A percentile compares a stretch with the other conserved stretches of the same genome.
phyloP scores from a whole-genome alignment of 2,329 filamentous ascomycete species.

The Trichoderma pleuroti region DNA sequence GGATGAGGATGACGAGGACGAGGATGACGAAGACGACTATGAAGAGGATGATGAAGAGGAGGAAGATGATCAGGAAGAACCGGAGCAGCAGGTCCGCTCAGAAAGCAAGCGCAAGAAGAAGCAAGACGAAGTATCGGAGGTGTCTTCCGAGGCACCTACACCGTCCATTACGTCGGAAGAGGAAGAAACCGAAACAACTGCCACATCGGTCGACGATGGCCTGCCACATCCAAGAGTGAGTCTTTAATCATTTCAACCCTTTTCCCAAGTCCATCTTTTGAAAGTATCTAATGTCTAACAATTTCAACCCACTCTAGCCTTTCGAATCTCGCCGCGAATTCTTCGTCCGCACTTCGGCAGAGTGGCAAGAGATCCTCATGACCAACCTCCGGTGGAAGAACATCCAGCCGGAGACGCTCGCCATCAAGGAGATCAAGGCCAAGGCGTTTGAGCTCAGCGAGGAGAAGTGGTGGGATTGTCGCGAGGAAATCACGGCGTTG shows the following conservation, averaged over 20 bases:
- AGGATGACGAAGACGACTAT: slow-evolving; percentile 59
- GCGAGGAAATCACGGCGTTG: slow-evolving; percentile 85
- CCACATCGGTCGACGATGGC: slow-evolving; percentile 64
- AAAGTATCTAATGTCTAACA: neutral
- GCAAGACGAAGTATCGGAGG: slow-evolving; percentile 42
- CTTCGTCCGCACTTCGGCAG: slow-evolving; percentile 79
- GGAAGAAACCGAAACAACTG: slow-evolving; percentile 46
- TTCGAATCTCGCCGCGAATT: slow-evolving; percentile 92
- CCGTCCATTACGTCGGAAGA: slow-evolving; percentile 37
- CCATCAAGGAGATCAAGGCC: slow-evolving; percentile 88
- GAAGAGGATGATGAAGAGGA: slow-evolving; percentile 54
- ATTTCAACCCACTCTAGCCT: slow-evolving; percentile 48
- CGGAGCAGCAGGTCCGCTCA: slow-evolving; percentile 46
- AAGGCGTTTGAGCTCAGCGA: slow-evolving; percentile 87
- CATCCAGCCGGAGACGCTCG: slow-evolving; percentile 62
- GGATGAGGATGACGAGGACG: slow-evolving; percentile 53
- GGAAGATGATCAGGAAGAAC: slow-evolving; percentile 50
- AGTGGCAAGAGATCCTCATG: slow-evolving; percentile 88
- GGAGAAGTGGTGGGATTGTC: slow-evolving; percentile 97
- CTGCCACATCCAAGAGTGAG: slow-evolving; percentile 65
- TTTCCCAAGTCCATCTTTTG: neutral
- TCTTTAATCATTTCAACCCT: neutral
- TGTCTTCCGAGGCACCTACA: slow-evolving; percentile 32
- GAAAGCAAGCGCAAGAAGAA: slow-evolving; percentile 58
- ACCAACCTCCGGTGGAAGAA: slow-evolving; percentile 68